Base-by-base conservation (phyloP, 495 filamentous ascomycete genomes). In the Darksidea phi region DNA sequence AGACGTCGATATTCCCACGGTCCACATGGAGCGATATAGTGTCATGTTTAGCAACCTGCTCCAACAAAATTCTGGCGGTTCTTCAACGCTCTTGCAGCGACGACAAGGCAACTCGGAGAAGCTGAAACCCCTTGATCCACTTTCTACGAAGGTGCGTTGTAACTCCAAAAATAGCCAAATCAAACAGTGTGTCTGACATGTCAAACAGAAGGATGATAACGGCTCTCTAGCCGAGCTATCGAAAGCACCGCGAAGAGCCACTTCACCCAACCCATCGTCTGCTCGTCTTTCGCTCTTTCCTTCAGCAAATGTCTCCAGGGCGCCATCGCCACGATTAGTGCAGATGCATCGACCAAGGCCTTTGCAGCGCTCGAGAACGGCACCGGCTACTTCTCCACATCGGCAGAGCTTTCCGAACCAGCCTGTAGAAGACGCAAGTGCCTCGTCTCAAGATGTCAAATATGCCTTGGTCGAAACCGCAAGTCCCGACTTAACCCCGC, bases 11-110 rank as follows among this genome's bases (percentile, higher is more conserved):
- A 95, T 97, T 37, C 93, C 93, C 0, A 78, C 80, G 34, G 79
- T 89, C 41, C 78, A 90, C 51, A 79, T 97, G 79, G 93, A 96
- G 70, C 79, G 93, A 21, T 97, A 96, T 63, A 95, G 90, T 59
- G 83, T 97, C 50, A 97, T 97, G 93, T 97, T 97, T 73, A 82
- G 86, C 47, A 85, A 81, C 43, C 80, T 96, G 8, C 77, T 96
- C 49, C 70, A 80, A 53, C 74, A 76, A 42, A 77, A 26, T 38
- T 52, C 46, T 13, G 77, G 43, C 69, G 67, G 38, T 67, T 77
- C 67, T 72, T 75, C 82, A 18, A 76, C 80, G 0, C 75, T 89
- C 25, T 75, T 90, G 49, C 80, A 83, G 67, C 79, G 87, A 67
- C 79, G 88, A 41, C 87, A 89, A 69, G 88, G 82, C 36, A 87